Percentiles rank a stretch among this genome's conserved stretches.
Evolutionary conservation across 768 basidiomycete genomes (phyloP).

Genomic region (Mycena polygramma): DNA sequence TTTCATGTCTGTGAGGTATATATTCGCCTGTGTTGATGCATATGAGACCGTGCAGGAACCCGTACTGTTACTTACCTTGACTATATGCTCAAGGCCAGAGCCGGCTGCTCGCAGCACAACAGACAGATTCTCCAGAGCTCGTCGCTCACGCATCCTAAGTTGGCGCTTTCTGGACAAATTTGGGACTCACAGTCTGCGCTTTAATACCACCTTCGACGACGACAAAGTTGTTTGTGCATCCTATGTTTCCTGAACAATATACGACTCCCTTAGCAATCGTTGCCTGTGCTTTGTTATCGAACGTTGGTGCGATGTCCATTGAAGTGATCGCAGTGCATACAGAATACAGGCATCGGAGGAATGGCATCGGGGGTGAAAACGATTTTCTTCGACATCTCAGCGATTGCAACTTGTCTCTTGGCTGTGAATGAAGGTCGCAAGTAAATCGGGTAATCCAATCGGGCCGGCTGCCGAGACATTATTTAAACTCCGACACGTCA

Average conservation of each 20-base stretch:
- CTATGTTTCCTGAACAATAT: conserved; percentile 56
- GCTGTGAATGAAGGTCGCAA: neutral
- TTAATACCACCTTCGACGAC: conserved; percentile 52
- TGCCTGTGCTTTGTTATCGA: conserved; percentile 50
- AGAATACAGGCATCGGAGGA: conserved; percentile 36
- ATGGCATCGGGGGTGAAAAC: conserved; percentile 35
- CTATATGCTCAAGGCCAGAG: conserved; percentile 55
- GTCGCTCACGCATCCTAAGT: conserved; percentile 42
- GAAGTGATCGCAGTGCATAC: neutral
- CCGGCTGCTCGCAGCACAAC: conserved; percentile 57
- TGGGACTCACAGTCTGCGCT: conserved; percentile 49
- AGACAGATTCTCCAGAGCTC: conserved; percentile 54
- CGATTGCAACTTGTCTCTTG: too few relatives aligned
- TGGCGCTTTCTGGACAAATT: neutral
- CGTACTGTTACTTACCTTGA: conserved; percentile 43
- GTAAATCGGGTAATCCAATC: neutral
- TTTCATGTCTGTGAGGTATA: conserved; percentile 55
- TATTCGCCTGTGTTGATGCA: conserved; percentile 42
- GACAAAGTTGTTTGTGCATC: conserved; percentile 49
- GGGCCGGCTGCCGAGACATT: neutral
- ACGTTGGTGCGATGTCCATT: neutral
- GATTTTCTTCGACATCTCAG: conserved; percentile 34
- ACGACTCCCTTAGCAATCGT: conserved; percentile 52
- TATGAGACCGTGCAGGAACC: neutral
- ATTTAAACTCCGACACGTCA: conserved; percentile 4